Evolutionary conservation across 495 filamentous ascomycete species (phyloP).

Genomic region (Letharia columbiana): DNA sequence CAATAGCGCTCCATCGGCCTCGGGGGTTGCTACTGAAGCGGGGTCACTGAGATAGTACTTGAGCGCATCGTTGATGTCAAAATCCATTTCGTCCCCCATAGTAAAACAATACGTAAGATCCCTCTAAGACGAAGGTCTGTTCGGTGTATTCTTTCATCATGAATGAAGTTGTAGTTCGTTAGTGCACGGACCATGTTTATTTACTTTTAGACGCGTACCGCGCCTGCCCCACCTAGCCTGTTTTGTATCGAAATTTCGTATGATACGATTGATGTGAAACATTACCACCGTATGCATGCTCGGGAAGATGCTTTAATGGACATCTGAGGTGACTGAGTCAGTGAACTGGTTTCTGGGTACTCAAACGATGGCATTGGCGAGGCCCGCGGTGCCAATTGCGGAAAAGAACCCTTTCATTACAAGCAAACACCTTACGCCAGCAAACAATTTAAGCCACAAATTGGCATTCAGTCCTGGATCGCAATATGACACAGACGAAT

Average conservation of each 20-base stretch:
- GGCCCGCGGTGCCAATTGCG: constrained; percentile 4
- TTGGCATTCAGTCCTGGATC: background rate
- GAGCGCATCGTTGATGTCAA: constrained; percentile 92
- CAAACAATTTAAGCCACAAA: background rate
- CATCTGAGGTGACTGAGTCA: background rate
- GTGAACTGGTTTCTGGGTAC: background rate
- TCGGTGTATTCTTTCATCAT: background rate
- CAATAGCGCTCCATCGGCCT: constrained; percentile 73
- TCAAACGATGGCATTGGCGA: constrained; percentile 9
- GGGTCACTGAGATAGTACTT: constrained; percentile 95
- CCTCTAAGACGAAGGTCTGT: background rate
- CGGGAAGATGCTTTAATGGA: background rate
- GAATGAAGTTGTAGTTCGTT: constrained; percentile 6
- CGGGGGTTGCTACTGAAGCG: constrained; percentile 68
- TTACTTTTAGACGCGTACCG: constrained; percentile 25
- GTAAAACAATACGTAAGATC: background rate
- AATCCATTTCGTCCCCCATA: constrained; percentile 50
- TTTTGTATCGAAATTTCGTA: background rate
- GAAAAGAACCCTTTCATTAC: constrained; percentile 15
- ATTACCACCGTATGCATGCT: background rate
- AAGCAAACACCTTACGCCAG: constrained; percentile 10
- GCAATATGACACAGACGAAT: constrained; percentile 30
- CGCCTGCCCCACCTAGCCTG: constrained; percentile 10
- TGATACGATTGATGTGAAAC: background rate
- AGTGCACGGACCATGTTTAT: constrained; percentile 23